Evolutionary conservation across 441 rosid genomes (phyloP).

Genomic region (Erodium moschatum): DNA sequence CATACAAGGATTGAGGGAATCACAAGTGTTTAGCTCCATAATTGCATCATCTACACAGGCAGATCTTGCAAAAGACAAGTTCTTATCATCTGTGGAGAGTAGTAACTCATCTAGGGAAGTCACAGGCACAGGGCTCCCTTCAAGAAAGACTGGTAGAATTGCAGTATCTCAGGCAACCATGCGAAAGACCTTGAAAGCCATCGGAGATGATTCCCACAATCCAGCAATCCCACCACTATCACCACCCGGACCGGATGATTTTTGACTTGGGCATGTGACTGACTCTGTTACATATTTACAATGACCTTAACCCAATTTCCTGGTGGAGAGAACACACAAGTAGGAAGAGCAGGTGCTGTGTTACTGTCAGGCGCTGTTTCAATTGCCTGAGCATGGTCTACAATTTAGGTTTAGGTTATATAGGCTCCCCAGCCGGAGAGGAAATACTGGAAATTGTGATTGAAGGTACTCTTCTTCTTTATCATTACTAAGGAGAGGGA

Average conservation of each 20-base stretch:
- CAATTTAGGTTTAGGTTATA: slow-evolving; percentile 25
- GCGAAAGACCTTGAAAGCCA: slow-evolving; percentile 43
- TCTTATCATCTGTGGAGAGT: slow-evolving; percentile 24
- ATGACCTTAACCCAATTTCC: slow-evolving; percentile 2
- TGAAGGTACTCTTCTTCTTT: too few species aligned
- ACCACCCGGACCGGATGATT: slow-evolving; percentile 42
- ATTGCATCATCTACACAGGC: slow-evolving; percentile 37
- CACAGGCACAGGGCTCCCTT: too few species aligned
- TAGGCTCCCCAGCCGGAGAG: too few species aligned
- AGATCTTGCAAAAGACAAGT: slow-evolving; percentile 32
- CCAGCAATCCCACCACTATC: slow-evolving; percentile 59
- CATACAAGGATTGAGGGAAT: slow-evolving; percentile 64
- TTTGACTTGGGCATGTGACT: slow-evolving; percentile 16
- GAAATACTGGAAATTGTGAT: too few species aligned
- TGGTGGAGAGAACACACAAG: background rate
- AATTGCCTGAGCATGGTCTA: slow-evolving; percentile 20
- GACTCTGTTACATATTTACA: slow-evolving; percentile 10
- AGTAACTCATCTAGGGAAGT: slow-evolving; percentile 25
- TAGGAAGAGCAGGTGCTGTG: slow-evolving; percentile 9
- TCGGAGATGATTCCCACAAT: slow-evolving; percentile 17
- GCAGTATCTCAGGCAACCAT: slow-evolving; percentile 36
- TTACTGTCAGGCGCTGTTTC: too few species aligned
- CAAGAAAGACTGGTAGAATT: slow-evolving; percentile 17
- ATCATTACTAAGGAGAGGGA: too few species aligned
- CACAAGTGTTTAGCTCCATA: slow-evolving; percentile 55